Base-by-base conservation (phyloP, 805 yeast genomes). In the Lipomyces starkeyi region DNA sequence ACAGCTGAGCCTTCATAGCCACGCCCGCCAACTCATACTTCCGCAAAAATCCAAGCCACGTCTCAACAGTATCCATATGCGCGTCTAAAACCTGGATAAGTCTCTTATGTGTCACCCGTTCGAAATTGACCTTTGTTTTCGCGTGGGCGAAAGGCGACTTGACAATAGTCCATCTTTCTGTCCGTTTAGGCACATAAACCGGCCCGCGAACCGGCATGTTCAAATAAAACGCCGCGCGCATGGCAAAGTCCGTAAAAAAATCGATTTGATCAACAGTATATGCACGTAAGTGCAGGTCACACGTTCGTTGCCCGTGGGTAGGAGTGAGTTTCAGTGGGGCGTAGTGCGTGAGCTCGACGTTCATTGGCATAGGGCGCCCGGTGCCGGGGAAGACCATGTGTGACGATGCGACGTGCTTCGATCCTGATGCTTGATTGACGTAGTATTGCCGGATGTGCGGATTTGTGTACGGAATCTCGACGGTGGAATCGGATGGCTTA, bases 91-190 rank as follows among this genome's bases (percentile, higher is more conserved):
- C 90, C 73, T 83, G 84, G 72, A 95, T 82, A 68, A 85, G 78
- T 70, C 97, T 86, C 74, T 89, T 87, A 78, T 87, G 91, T 0
- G 98, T 95, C 60, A 86, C 84, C 81, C 98, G 88, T 81, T 91
- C 91, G 80, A 91, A 95, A 83, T 94, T 95, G 81, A 94, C 97
- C 81, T 95, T 95, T 9, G 95, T 85, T 78, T 93, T 93, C 62
- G 98, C 97, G 76, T 91, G 95, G 25, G 91, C 97, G 78, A 95
- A 95, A 1, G 98, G 98, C 2, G 97, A 88, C 78, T 89, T 86
- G 75, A 90, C 93, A 57, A 95, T 97, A 0, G 99, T 95, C 91
- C 97, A 94, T 73, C 93, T 86, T 79, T 94, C 91, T 74, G 88
- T 86, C 76, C 87, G 89, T 2, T 90, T 87, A 71, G 87, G 89